Conservation (phyloP, 495 filamentous ascomycete genomes). For the Entonaema liquescens region DNA sequence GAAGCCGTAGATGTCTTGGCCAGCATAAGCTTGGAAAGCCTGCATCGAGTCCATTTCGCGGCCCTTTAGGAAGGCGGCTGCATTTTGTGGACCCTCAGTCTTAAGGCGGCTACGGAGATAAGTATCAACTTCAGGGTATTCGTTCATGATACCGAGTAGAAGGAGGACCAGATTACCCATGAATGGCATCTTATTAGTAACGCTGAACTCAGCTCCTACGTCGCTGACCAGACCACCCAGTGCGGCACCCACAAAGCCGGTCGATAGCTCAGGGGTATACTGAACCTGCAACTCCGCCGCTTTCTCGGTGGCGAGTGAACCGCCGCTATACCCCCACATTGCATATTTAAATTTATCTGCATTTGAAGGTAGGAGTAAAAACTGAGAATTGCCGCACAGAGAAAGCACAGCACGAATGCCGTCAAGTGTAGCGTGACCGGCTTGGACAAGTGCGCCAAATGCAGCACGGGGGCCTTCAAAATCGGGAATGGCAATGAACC, state of each 20-base stretch:
- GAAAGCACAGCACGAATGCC: slow-evolving; percentile 54
- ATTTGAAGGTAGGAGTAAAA: slow-evolving; percentile 9
- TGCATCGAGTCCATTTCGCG: slow-evolving; percentile 37
- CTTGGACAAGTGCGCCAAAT: slow-evolving; percentile 54
- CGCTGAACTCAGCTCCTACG: neutral
- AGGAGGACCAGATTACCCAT: slow-evolving; percentile 39
- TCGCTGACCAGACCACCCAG: slow-evolving; percentile 55
- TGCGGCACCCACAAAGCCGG: slow-evolving; percentile 47
- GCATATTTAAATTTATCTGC: slow-evolving; percentile 40
- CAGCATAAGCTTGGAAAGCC: slow-evolving; percentile 40
- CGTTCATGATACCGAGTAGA: slow-evolving; percentile 42
- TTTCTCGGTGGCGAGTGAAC: slow-evolving; percentile 62
- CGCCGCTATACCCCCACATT: slow-evolving; percentile 68
- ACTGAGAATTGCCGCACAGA: slow-evolving; percentile 5
- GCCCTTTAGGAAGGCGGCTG: slow-evolving; percentile 46
- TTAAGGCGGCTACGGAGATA: slow-evolving; percentile 32
- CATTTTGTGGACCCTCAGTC: slow-evolving; percentile 40
- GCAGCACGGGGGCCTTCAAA: slow-evolving; percentile 56
- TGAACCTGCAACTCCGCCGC: slow-evolving; percentile 59
- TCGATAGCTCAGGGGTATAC: slow-evolving; percentile 64
- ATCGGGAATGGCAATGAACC: slow-evolving; percentile 50
- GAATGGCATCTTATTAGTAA: slow-evolving; percentile 21
- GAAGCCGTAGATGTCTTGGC: slow-evolving; percentile 51
- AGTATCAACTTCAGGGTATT: slow-evolving; percentile 33
- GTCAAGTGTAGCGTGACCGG: slow-evolving; percentile 59